phyloP scores from a whole-genome alignment of 169 alveolate species.

The Plasmodium coatneyi region DNA sequence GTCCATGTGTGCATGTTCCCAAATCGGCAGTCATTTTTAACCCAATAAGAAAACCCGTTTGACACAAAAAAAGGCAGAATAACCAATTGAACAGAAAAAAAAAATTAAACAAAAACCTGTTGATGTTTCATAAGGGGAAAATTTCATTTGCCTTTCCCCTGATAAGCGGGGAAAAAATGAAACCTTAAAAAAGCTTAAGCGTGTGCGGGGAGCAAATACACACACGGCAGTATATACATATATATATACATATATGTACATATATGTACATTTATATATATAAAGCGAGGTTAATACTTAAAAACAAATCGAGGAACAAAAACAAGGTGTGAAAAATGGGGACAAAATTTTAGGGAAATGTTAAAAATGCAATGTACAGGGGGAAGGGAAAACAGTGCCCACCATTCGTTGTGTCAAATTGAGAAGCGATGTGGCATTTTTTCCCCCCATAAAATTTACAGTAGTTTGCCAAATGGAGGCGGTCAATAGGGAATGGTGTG shows the following conservation, averaged over 20 bases:
- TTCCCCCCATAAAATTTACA: not conserved
- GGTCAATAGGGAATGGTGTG: not conserved
- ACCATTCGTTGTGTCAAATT: not conserved
- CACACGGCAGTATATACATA: not conserved
- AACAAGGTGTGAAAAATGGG: not conserved
- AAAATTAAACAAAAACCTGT: not conserved
- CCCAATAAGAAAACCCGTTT: not conserved
- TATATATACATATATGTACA: no score
- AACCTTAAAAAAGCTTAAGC: not conserved
- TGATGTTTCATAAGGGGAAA: not conserved
- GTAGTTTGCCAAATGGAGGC: not conserved
- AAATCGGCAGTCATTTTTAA: not conserved
- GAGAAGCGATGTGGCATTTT: not conserved
- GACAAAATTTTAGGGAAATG: not conserved
- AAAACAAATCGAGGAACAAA: not conserved
- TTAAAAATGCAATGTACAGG: not conserved
- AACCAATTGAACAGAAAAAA: no score
- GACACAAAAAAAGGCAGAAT: not conserved
- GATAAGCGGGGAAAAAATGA: not conserved
- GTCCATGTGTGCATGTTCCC: not conserved
- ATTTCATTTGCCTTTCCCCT: not conserved
- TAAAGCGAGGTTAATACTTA: not conserved
- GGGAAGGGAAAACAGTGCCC: not conserved
- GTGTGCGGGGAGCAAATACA: not conserved
- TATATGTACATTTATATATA: no score